A percentile compares a stretch with the other conserved stretches of the same genome.
phyloP scores from a whole-genome alignment of 2,329 filamentous ascomycete species.

The Verticillium klebahnii region DNA sequence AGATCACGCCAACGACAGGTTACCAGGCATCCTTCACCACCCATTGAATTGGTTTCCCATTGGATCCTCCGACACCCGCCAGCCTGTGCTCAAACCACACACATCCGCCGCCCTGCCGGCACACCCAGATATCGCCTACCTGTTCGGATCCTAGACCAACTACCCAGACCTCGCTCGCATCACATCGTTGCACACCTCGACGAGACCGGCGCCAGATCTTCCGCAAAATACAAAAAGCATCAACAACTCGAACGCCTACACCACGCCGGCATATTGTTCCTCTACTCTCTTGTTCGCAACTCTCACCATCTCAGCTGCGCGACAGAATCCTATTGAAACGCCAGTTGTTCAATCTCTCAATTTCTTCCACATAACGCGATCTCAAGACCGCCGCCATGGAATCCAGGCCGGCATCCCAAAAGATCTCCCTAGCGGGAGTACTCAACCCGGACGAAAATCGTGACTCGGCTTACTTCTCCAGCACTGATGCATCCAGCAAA shows the following conservation, averaged over 20 bases:
- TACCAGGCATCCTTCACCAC: not conserved
- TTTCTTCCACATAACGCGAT: conserved; percentile 2
- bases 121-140: not conserved
- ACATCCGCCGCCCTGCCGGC: not conserved
- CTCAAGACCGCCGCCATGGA: conserved; percentile 27
- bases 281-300: not conserved
- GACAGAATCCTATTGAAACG: not conserved
- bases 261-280: too few species aligned
- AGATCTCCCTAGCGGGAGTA: conserved; percentile 45
- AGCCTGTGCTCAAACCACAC: not conserved
- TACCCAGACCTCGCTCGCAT: not conserved
- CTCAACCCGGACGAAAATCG: conserved; percentile 45
- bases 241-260: too few species aligned
- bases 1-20: not conserved
- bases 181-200: not conserved
- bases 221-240: too few species aligned
- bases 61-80: not conserved
- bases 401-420: conserved; percentile 33
- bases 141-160: not conserved
- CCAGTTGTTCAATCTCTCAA: not conserved
- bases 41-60: not conserved
- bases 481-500: conserved; percentile 36
- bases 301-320: not conserved
- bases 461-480: conserved; percentile 40
- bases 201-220: not conserved